These are phyloP conservation scores for Diaporthe caulivora DNA, from an alignment of 2,329 filamentous ascomycete species.

Conservation along the genomic window DNA sequence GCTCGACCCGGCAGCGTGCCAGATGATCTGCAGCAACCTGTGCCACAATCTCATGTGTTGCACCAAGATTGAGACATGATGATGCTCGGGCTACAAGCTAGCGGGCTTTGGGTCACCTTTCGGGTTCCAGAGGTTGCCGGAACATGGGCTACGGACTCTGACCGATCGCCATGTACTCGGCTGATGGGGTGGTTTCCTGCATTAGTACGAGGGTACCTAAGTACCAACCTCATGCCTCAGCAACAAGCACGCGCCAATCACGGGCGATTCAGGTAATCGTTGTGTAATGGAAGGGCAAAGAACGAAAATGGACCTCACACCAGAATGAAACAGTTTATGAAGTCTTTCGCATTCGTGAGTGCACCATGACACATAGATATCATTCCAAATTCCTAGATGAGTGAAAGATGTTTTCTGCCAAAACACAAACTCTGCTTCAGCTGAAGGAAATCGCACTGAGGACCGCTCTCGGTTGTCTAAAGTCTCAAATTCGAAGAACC, in stretches of 20 bases:
- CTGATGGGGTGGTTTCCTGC: neutral
- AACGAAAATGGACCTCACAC: neutral
- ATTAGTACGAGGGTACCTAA: too few species aligned
- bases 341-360: too few species aligned
- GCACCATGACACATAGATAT: neutral
- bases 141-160: neutral
- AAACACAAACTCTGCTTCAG: neutral
- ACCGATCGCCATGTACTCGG: neutral
- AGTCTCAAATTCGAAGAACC: neutral
- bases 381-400: neutral
- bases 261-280: neutral
- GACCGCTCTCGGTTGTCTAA: neutral
- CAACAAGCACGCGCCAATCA: neutral
- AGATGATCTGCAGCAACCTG: conserved; percentile 62
- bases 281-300: neutral
- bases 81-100: neutral
- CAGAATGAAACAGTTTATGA: neutral
- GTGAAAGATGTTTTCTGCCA: neutral
- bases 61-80: conserved; percentile 43
- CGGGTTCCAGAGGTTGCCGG: neutral
- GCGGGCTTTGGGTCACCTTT: too few species aligned
- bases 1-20: conserved; percentile 56
- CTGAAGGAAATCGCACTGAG: neutral
- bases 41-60: conserved; percentile 68
- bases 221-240: neutral